Evolutionary conservation across 805 yeast genomes (phyloP).

Genomic region (Lipomyces chichibuensis): DNA sequence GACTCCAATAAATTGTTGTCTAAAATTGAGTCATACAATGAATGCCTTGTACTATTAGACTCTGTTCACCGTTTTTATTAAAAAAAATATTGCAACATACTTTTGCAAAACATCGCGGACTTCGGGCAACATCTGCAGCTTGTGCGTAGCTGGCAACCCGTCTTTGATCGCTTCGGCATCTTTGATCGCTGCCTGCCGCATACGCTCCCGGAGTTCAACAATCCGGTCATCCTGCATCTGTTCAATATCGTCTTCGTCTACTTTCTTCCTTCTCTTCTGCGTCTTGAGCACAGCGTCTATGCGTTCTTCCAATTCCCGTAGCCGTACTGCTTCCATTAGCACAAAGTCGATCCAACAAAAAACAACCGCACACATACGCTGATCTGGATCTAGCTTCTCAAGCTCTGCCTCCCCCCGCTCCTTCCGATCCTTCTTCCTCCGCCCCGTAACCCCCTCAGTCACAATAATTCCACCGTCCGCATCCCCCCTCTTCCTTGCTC

Average conservation of each 20-base stretch:
- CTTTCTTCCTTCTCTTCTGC: slow-evolving; percentile 56
- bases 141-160: slow-evolving; percentile 72
- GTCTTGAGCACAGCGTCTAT: slow-evolving; percentile 78
- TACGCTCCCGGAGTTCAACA: slow-evolving; percentile 75
- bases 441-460: slow-evolving; percentile 1
- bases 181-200: slow-evolving; percentile 72
- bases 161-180: slow-evolving; percentile 58
- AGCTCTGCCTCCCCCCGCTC: slow-evolving; percentile 18
- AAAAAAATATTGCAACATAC: slow-evolving; percentile 20
- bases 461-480: slow-evolving; percentile 9
- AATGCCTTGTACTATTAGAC: slow-evolving; percentile 48
- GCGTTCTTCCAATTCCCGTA: slow-evolving; percentile 78
- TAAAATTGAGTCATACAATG: slow-evolving; percentile 85
- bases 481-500: slow-evolving; percentile 29
- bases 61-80: background rate
- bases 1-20: slow-evolving; percentile 94
- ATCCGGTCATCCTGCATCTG: slow-evolving; percentile 92
- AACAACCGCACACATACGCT: slow-evolving; percentile 26
- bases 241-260: slow-evolving; percentile 92
- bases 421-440: slow-evolving; percentile 28
- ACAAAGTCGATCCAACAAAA: background rate
- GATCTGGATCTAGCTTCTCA: slow-evolving; percentile 18
- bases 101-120: slow-evolving; percentile 77
- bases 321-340: slow-evolving; percentile 49
- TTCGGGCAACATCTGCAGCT: slow-evolving; percentile 75